phyloP scores from a whole-genome alignment of 2,329 filamentous ascomycete genomes.

The Metarhizium album region DNA sequence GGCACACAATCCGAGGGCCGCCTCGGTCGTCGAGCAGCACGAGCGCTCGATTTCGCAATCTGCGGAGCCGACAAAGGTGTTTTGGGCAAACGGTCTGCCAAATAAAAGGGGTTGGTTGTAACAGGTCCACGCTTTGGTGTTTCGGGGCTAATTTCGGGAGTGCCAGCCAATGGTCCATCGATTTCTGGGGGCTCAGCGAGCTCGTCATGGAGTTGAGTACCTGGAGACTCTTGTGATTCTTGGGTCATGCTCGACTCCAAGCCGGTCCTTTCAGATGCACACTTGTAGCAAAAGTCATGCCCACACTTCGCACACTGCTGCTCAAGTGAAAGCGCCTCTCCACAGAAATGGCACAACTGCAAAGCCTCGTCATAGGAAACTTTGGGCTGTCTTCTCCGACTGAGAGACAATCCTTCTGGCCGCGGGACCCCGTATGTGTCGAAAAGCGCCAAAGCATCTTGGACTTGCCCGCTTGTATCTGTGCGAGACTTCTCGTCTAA shows the following conservation, averaged over 20 bases:
- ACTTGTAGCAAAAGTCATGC: conserved; percentile 39
- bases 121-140: conserved; percentile 10
- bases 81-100: conserved; percentile 18
- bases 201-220: not conserved
- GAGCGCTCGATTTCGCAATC: conserved; percentile 11
- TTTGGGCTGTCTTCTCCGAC: conserved; percentile 14
- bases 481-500: conserved; percentile 11
- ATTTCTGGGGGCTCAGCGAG: no score
- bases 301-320: conserved; percentile 37
- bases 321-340: conserved; percentile 25
- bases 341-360: conserved; percentile 40
- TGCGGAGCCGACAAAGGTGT: conserved; percentile 12
- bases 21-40: conserved; percentile 12
- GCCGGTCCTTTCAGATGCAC: conserved; percentile 24
- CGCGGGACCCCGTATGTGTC: conserved; percentile 33
- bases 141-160: not conserved
- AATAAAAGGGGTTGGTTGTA: conserved; percentile 22
- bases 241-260: not conserved
- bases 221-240: not conserved
- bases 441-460: conserved; percentile 37
- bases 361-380: conserved; percentile 14
- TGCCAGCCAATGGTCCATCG: no score
- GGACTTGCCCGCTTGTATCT: conserved; percentile 24
- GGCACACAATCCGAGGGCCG: conserved; percentile 21
- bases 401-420: conserved; percentile 36